Evolutionary conservation across 495 filamentous ascomycete genomes (phyloP).

Genomic region (Podospora didyma): DNA sequence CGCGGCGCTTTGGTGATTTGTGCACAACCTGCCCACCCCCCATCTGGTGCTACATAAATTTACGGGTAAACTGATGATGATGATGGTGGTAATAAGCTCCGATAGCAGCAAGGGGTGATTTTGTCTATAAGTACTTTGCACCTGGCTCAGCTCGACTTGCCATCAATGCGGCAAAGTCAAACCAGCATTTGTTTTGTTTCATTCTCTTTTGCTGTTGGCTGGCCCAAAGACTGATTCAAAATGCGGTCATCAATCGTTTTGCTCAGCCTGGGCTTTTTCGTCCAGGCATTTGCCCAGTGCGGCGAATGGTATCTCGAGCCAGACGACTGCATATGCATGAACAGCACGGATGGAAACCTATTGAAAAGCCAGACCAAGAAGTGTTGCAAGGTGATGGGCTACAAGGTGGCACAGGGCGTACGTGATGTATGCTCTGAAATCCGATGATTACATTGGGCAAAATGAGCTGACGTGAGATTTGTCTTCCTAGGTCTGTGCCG

Average conservation of each 20-base stretch:
- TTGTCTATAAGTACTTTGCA: too few relatives aligned
- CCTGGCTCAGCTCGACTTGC: too few relatives aligned
- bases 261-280: slow-evolving; percentile 9
- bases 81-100: too few relatives aligned
- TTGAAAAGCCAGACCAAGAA: slow-evolving; percentile 17
- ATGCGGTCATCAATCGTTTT: slow-evolving; percentile 15
- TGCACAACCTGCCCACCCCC: too few relatives aligned
- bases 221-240: neutral
- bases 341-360: slow-evolving; percentile 21
- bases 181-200: too few relatives aligned
- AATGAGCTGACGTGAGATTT: neutral
- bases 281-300: slow-evolving; percentile 13
- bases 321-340: slow-evolving; percentile 35
- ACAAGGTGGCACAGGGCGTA: slow-evolving; percentile 23
- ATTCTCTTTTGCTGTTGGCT: too few relatives aligned
- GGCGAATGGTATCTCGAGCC: slow-evolving; percentile 28
- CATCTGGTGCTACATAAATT: neutral
- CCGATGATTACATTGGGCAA: neutral
- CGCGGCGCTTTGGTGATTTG: neutral
- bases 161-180: too few relatives aligned
- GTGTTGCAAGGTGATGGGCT: slow-evolving; percentile 20
- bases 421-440: neutral
- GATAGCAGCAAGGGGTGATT: too few relatives aligned
- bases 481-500: slow-evolving; percentile 22
- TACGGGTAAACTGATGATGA: neutral